Percentiles rank a stretch among this genome's conserved stretches.
Evolutionary conservation across 139 green algal species (phyloP).

Genomic region (Picochlorum costavermella): DNA sequence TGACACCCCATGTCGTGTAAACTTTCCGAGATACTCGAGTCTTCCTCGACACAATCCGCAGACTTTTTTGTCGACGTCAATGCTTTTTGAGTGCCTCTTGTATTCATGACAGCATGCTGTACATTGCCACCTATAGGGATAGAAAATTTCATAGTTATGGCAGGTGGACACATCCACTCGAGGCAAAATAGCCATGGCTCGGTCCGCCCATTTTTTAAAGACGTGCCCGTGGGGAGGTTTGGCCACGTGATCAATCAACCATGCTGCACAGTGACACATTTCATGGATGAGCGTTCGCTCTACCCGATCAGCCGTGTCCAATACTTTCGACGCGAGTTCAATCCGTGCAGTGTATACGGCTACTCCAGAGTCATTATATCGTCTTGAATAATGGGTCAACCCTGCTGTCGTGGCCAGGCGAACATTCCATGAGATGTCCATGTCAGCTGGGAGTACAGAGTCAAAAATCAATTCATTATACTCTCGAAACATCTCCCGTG

Average conservation of each 20-base stretch:
- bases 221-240: conserved; percentile 52
- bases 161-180: conserved; percentile 49
- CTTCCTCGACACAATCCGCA: conserved; percentile 35
- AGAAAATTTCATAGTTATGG: conserved; percentile 45
- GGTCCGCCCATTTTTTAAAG: conserved; percentile 43
- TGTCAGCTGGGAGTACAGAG: conserved; percentile 29
- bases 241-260: conserved; percentile 42
- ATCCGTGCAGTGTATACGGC: conserved; percentile 30
- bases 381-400: conserved; percentile 35
- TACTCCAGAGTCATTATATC: not conserved
- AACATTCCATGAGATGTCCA: conserved; percentile 49
- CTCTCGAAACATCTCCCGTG: conserved; percentile 21
- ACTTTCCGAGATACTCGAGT: conserved; percentile 39
- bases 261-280: conserved; percentile 56
- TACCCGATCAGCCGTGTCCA: conserved; percentile 42
- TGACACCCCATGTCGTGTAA: conserved; percentile 36
- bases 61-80: conserved; percentile 38
- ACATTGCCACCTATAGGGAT: conserved; percentile 45
- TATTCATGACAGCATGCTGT: conserved; percentile 34
- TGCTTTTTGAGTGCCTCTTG: conserved; percentile 49
- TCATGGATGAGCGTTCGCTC: conserved; percentile 52
- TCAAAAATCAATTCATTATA: conserved; percentile 45
- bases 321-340: conserved; percentile 50
- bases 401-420: conserved; percentile 50
- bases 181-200: conserved; percentile 20